phyloP scores from a whole-genome alignment of 352 stramenopile genomes.

The Globisporangium paddicum region DNA sequence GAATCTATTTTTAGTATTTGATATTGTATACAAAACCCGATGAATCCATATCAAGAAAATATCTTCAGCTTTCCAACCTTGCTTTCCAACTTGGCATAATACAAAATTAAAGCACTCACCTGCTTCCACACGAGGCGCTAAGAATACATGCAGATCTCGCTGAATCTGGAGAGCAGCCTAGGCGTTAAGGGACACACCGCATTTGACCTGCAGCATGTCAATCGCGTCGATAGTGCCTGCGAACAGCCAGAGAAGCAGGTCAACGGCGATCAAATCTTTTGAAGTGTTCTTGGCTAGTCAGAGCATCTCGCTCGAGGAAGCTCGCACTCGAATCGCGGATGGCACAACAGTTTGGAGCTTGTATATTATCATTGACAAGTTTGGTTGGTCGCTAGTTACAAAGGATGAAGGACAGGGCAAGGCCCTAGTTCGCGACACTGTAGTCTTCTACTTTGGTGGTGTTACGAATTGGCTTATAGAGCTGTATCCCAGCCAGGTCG shows the following conservation, averaged over 20 bases:
- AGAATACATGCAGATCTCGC: background rate
- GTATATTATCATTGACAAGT: background rate
- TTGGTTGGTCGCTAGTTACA: background rate
- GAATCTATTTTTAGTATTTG: background rate
- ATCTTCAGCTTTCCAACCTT: background rate
- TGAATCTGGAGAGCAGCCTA: background rate
- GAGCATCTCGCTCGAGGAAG: background rate
- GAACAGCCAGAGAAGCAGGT: background rate
- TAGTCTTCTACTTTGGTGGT: constrained; percentile 13
- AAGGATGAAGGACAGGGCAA: background rate
- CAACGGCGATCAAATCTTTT: background rate
- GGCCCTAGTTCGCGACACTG: constrained; percentile 1
- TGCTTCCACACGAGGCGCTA: too few relatives aligned
- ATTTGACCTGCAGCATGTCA: background rate
- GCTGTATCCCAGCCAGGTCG: background rate
- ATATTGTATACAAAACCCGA: background rate
- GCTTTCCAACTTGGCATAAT: background rate
- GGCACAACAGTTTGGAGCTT: background rate
- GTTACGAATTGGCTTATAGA: constrained; percentile 13
- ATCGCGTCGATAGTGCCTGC: background rate
- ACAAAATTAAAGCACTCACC: too few relatives aligned
- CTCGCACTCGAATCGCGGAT: background rate
- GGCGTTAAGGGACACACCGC: background rate
- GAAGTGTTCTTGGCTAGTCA: background rate
- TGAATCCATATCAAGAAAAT: background rate